Evolutionary conservation across 371 early-diverging fungal genomes (phyloP).

Genomic region (Mucor piriformis): DNA sequence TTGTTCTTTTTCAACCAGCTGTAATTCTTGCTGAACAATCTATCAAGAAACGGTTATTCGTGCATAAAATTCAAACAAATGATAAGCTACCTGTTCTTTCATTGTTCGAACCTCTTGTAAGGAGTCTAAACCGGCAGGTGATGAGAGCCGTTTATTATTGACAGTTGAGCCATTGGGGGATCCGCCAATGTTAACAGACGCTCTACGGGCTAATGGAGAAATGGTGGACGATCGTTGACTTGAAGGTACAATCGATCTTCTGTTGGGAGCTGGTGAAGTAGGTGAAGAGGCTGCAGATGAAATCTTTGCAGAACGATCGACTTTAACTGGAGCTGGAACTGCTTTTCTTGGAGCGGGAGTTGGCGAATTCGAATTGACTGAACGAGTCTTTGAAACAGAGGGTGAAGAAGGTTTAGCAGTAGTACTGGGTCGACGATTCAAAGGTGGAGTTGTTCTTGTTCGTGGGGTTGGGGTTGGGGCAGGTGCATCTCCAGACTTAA

Average conservation of each 20-base stretch:
- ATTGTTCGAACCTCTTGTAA: constrained; percentile 28
- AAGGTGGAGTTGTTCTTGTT: constrained; percentile 13
- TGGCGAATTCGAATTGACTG: constrained; percentile 10
- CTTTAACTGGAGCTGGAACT: constrained; percentile 24
- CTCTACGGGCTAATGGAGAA: constrained; percentile 22
- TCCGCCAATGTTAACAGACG: constrained; percentile 18
- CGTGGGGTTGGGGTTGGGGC: constrained; percentile 7
- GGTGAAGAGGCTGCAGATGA: constrained; percentile 24
- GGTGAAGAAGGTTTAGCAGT: constrained; percentile 20
- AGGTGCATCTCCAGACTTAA: constrained; percentile 27
- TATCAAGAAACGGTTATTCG: neutral
- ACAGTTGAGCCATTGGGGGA: constrained; percentile 14
- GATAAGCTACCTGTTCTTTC: constrained; percentile 25
- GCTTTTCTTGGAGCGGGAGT: constrained; percentile 10
- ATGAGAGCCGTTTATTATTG: constrained; percentile 20
- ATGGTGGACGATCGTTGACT: constrained; percentile 15
- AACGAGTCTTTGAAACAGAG: constrained; percentile 29
- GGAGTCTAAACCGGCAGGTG: constrained; percentile 24
- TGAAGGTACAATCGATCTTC: constrained; percentile 36
- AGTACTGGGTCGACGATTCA: constrained; percentile 2
- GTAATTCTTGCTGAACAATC: constrained; percentile 23
- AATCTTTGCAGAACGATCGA: constrained; percentile 19
- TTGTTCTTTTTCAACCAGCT: constrained; percentile 29
- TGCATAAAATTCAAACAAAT: neutral
- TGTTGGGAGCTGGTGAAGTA: constrained; percentile 26